A percentile compares a stretch with the other conserved stretches of the same genome.
These are phyloP conservation scores for Paecilomyces variotii DNA, from an alignment of 2,329 filamentous ascomycete genomes.

Conservation along the genomic window DNA sequence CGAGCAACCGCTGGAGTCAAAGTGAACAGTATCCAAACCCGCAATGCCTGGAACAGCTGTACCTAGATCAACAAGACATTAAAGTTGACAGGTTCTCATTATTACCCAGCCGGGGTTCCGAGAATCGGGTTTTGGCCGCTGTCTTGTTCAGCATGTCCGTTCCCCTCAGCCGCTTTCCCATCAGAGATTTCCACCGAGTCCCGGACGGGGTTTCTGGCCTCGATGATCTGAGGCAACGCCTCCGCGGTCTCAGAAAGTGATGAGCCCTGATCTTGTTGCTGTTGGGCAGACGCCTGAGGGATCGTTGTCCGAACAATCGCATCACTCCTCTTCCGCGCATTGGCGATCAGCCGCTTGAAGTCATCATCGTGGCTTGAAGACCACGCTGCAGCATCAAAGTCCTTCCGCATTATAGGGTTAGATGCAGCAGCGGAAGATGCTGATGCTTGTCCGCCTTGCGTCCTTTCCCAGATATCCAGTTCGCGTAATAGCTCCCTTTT, in stretches of 20 bases:
- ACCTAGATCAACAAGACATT: not conserved
- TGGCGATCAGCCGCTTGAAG: conserved; percentile 72
- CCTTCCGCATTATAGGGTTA: conserved; percentile 66
- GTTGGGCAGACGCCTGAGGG: conserved; percentile 10
- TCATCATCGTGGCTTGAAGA: conserved; percentile 62
- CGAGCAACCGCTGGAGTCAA: conserved; percentile 3
- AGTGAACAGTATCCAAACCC: not conserved
- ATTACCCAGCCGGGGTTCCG: not conserved
- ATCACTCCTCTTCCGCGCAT: conserved; percentile 53
- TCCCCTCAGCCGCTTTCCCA: not conserved
- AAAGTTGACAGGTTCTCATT: not conserved
- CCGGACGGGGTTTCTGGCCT: not conserved
- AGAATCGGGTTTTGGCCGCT: conserved; percentile 2
- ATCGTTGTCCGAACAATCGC: conserved; percentile 18
- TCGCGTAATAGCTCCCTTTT: conserved; percentile 68
- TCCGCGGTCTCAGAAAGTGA: not conserved
- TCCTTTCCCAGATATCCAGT: conserved; percentile 78
- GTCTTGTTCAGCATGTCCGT: not conserved
- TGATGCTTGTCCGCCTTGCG: conserved; percentile 57
- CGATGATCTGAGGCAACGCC: not conserved
- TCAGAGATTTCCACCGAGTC: not conserved
- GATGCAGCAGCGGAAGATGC: conserved; percentile 12
- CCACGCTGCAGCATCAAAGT: conserved; percentile 77
- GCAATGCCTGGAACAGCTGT: not conserved
- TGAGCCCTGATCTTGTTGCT: not conserved